Percentiles rank a stretch among this genome's conserved stretches.
phyloP scores from a whole-genome alignment of 352 stramenopile species.

The Pythium dissimile region DNA sequence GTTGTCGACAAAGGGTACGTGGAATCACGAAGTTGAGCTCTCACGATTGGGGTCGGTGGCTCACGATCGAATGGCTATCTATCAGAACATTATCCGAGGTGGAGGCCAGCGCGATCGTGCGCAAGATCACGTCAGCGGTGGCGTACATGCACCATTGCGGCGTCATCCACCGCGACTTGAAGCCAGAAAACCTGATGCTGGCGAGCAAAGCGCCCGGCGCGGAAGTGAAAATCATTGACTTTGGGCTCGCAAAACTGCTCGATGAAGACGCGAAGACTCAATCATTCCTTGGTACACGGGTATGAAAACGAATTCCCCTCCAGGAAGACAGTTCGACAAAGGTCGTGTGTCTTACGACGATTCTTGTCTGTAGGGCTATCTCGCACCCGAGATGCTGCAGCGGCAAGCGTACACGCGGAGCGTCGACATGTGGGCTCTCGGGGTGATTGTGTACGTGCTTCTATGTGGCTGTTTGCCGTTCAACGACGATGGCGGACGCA shows the following conservation, averaged over 20 bases:
- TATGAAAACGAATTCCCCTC: conserved; percentile 21
- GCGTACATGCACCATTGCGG: conserved; percentile 87
- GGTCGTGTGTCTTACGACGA: no score
- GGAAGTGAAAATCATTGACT: conserved; percentile 99
- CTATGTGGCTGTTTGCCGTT: conserved; percentile 98
- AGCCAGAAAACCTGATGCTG: conserved; percentile 88
- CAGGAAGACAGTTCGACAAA: no score
- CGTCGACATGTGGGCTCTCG: conserved; percentile 97
- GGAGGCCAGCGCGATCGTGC: conserved; percentile 82
- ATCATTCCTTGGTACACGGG: conserved; percentile 79
- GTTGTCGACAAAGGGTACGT: conserved; percentile 83
- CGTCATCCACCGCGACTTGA: conserved; percentile 89
- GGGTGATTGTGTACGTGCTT: conserved; percentile 98
- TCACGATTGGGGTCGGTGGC: no score
- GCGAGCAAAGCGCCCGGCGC: conserved; percentile 75
- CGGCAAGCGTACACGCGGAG: conserved; percentile 95
- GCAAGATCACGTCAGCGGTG: conserved; percentile 87
- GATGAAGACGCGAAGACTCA: conserved; percentile 76
- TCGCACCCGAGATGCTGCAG: conserved; percentile 98
- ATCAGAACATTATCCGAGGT: conserved; percentile 80
- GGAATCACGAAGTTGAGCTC: no score
- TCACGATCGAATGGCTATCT: neutral
- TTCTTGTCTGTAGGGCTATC: conserved; percentile 82
- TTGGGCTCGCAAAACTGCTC: conserved; percentile 95
- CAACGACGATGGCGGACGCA: conserved; percentile 94